Base-by-base conservation (phyloP, 805 yeast genomes). In the Suhomyces canberraensis region DNA sequence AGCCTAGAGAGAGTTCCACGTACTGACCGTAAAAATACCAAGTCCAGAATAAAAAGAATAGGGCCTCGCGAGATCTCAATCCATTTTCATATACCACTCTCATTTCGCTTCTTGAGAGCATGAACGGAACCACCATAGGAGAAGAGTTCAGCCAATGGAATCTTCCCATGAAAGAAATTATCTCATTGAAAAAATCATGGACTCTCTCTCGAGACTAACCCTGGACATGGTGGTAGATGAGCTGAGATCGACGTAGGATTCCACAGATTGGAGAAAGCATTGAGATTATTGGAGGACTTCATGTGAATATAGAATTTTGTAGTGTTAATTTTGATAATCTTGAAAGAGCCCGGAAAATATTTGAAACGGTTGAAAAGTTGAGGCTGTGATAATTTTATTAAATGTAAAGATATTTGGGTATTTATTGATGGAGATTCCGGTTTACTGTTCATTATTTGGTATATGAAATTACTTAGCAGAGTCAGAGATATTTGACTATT, bases 161-260 rank as follows among this genome's bases (percentile, higher is more conserved):
- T 25, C 69, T 89, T 45, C 89, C 91, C 8, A 62, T 73, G 0
- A 82, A 81, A 41, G 96, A 89, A 52, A 84, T 47, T 81, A 78
- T 49, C 69, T 90, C 27, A 68, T 91, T 29, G 97, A 91, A 52
- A 80, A 87, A 58, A 78, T 91, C 33, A 84, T 91, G 3, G 95
- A 89, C 51, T 81, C 95, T 2, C 67, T 91, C 31, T 81, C 93
- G 26, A 73, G 93, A 49, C 71, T 93, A 40, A 88, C 95, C 3
- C 87, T 90, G 36, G 96, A 89, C 53, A 88, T 93, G 86, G 84
- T 89, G 36, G 56, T 86, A 38, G 96, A 91, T 57, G 87, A 87
- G 19, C 78, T 76, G 19, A 77, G 93, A 51, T 81, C 40, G 81
- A 79, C 11, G 88, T 87, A 42, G 95, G 97, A 9, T 73, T 87